Conservation (phyloP, 148 eudicot genomes). For the Chenopodium album region DNA sequence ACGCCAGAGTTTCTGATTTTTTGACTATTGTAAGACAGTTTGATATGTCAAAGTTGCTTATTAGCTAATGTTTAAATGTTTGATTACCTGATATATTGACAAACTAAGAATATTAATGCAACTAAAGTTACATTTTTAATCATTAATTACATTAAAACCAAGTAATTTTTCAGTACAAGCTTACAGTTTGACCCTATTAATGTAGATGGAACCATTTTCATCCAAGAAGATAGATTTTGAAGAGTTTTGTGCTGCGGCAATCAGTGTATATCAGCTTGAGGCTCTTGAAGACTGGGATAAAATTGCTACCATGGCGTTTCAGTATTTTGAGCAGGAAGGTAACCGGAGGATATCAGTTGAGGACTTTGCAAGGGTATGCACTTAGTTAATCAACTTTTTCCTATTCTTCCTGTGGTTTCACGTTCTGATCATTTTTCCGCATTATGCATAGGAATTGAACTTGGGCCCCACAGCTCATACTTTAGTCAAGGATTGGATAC, state of each 20-base stretch:
- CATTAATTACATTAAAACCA: neutral
- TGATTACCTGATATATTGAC: neutral
- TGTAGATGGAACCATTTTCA: slow-evolving; percentile 78
- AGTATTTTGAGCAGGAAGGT: slow-evolving; percentile 75
- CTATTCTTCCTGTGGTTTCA: neutral
- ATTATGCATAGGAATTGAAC: slow-evolving; percentile 64
- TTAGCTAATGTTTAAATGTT: neutral
- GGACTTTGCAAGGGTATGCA: slow-evolving; percentile 72
- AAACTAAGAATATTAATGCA: neutral
- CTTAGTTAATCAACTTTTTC: neutral
- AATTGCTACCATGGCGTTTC: slow-evolving; percentile 62
- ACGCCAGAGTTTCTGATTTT: slow-evolving; percentile 68
- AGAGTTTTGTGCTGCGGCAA: slow-evolving; percentile 86
- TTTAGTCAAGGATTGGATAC: slow-evolving; percentile 87
- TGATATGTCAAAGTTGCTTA: neutral
- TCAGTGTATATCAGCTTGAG: slow-evolving; percentile 85
- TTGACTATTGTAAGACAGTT: slow-evolving; percentile 52
- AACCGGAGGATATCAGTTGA: slow-evolving; percentile 60
- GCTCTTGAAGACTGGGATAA: slow-evolving; percentile 89
- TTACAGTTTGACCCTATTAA: slow-evolving; percentile 10
- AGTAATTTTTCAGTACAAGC: neutral
- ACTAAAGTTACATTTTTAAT: neutral
- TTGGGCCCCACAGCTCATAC: slow-evolving; percentile 59
- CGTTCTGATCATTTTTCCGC: slow-evolving; percentile 11
- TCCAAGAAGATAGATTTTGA: slow-evolving; percentile 65